Conservation (phyloP, 306 rosid genomes). For the Acacia confusa region DNA sequence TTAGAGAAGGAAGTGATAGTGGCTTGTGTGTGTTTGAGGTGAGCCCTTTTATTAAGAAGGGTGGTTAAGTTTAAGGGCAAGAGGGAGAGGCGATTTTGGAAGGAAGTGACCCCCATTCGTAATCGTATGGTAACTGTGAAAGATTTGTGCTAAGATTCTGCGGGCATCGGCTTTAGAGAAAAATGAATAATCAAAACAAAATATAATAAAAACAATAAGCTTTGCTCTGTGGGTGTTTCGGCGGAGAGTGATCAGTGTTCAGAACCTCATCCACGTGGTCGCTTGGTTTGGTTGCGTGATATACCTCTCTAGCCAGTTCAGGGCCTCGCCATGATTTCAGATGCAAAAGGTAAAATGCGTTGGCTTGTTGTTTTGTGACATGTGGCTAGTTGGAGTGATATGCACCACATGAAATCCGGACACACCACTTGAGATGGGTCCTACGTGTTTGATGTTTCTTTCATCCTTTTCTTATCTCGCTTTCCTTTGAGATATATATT, state of each 20-base stretch:
- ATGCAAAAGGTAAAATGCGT: slow-evolving; percentile 21
- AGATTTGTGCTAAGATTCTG: slow-evolving; percentile 84
- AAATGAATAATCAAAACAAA: slow-evolving; percentile 54
- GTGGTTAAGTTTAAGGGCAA: neutral
- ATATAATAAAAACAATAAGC: slow-evolving; percentile 41
- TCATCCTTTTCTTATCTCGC: neutral
- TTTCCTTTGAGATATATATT: slow-evolving; percentile 14
- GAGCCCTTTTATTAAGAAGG: neutral
- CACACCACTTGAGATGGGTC: slow-evolving; percentile 10
- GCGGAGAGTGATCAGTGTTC: slow-evolving; percentile 6
- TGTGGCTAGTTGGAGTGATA: neutral
- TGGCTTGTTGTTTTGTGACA: slow-evolving; percentile 11
- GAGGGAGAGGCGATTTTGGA: neutral
- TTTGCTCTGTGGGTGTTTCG: slow-evolving; percentile 52
- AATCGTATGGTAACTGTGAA: slow-evolving; percentile 46
- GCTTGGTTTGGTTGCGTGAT: slow-evolving; percentile 10
- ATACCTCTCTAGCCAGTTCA: slow-evolving; percentile 4
- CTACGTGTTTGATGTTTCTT: neutral
- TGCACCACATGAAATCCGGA: slow-evolving; percentile 25
- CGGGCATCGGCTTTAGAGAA: slow-evolving; percentile 53
- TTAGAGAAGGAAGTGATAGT: neutral
- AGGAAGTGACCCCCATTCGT: slow-evolving; percentile 24
- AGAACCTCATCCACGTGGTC: slow-evolving; percentile 2
- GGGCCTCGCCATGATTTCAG: slow-evolving; percentile 8
- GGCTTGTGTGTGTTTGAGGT: neutral